These are phyloP conservation scores for Malassezia slooffiae DNA, from an alignment of 1,284 basidiomycete species.

Conservation along the genomic window DNA sequence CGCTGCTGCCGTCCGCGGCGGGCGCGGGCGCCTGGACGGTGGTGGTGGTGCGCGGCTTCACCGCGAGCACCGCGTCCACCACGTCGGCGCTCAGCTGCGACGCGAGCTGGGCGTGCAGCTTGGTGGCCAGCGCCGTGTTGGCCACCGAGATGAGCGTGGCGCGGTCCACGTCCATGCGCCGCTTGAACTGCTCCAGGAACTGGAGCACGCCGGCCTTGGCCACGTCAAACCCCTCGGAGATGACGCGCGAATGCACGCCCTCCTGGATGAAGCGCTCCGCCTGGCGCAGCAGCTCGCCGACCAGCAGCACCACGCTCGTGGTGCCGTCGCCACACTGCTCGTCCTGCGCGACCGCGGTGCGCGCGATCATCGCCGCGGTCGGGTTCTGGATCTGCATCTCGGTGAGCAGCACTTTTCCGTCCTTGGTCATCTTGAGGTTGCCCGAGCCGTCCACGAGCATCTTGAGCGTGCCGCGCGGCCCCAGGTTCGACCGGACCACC, in stretches of 20 bases:
- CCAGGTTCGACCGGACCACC: conserved; percentile 93
- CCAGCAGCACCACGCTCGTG: conserved; percentile 89
- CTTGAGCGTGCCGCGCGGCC: conserved; percentile 68
- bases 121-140: conserved; percentile 86
- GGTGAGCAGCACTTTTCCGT: conserved; percentile 93
- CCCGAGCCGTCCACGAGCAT: conserved; percentile 99
- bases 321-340: conserved; percentile 99
- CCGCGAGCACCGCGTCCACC: conserved; percentile 86
- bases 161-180: conserved; percentile 66
- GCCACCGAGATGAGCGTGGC: conserved; percentile 84
- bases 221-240: conserved; percentile 88
- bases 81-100: conserved; percentile 81
- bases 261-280: conserved; percentile 95
- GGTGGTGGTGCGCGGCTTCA: conserved; percentile 51
- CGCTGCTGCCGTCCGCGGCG: conserved; percentile 31
- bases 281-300: conserved; percentile 94
- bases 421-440: conserved; percentile 99
- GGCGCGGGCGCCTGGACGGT: conserved; percentile 25
- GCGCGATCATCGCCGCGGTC: conserved; percentile 96
- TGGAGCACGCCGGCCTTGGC: conserved; percentile 91
- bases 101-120: conserved; percentile 72
- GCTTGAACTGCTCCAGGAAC: conserved; percentile 83
- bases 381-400: conserved; percentile 99
- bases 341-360: conserved; percentile 94
- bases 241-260: conserved; percentile 93